Percentiles rank a stretch among this genome's conserved stretches.
Conservation (phyloP, 176 grass and related monocot species). For the Calamus simplicifolius region DNA sequence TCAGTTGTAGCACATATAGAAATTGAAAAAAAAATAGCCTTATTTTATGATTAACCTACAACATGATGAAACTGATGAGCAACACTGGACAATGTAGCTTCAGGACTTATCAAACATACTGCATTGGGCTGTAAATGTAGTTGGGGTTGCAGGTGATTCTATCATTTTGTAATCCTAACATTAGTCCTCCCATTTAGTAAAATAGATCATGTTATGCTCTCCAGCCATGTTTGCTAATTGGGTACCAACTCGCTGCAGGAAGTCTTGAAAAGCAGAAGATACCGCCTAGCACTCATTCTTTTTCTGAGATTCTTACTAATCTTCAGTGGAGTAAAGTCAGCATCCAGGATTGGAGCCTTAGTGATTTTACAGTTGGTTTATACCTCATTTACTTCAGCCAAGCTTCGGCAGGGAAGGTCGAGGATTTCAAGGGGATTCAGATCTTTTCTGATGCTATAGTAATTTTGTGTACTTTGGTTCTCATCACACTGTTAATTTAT, state of each 20-base stretch:
- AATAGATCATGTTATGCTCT: too few relatives aligned
- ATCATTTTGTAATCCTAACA: too few relatives aligned
- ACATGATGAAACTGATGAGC: too few relatives aligned
- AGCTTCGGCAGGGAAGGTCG: slow-evolving; percentile 52
- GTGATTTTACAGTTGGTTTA: slow-evolving; percentile 74
- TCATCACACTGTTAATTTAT: not conserved
- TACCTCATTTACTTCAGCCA: slow-evolving; percentile 95
- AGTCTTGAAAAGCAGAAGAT: slow-evolving; percentile 27
- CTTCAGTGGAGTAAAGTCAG: slow-evolving; percentile 80
- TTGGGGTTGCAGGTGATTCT: too few relatives aligned
- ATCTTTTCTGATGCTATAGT: slow-evolving; percentile 64
- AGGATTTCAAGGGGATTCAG: slow-evolving; percentile 67
- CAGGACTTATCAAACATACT: too few relatives aligned
- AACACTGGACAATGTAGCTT: too few relatives aligned
- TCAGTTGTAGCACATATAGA: too few relatives aligned
- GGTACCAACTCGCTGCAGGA: slow-evolving; percentile 34
- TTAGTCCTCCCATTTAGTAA: too few relatives aligned
- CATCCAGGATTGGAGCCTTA: slow-evolving; percentile 91
- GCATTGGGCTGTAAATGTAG: too few relatives aligned
- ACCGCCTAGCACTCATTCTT: slow-evolving; percentile 38
- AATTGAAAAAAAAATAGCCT: too few relatives aligned
- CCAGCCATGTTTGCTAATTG: not conserved
- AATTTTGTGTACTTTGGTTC: not conserved
- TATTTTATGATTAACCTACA: too few relatives aligned
- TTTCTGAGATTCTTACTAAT: slow-evolving; percentile 70